phyloP scores from a whole-genome alignment of 2,329 filamentous ascomycete species.

The Ophiostoma perfectum region DNA sequence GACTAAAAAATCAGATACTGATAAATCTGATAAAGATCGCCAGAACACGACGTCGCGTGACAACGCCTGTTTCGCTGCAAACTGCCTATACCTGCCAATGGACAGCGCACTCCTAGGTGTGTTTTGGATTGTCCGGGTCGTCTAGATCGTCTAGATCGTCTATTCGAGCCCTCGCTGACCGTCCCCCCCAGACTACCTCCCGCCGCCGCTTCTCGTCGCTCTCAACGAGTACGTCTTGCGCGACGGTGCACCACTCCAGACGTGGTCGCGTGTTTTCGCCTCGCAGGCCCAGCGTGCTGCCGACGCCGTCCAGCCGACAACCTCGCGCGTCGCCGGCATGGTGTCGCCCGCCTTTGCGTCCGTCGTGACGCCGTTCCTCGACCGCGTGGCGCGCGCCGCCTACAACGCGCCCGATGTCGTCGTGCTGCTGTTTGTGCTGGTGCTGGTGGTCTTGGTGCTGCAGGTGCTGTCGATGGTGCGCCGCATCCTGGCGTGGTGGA shows the following conservation, averaged over 20 bases:
- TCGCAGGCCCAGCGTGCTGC: conserved; percentile 31
- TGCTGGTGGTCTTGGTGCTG: conserved; percentile 54
- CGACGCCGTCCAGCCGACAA: conserved; percentile 37
- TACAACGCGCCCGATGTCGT: conserved; percentile 41
- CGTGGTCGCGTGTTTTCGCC: conserved; percentile 35
- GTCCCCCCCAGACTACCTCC: conserved; percentile 32
- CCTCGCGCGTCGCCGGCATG: conserved; percentile 35
- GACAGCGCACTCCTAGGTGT: conserved; percentile 19
- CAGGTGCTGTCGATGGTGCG: conserved; percentile 65
- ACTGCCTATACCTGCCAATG: conserved; percentile 15
- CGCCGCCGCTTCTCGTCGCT: conserved; percentile 39
- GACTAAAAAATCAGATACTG: background rate
- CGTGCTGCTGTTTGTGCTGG: conserved; percentile 45
- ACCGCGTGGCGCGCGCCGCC: conserved; percentile 37
- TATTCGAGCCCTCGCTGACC: background rate
- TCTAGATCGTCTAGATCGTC: background rate
- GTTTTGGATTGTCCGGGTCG: background rate
- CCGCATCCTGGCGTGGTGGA: conserved; percentile 70
- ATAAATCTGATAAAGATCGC: background rate
- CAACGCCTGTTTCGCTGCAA: background rate
- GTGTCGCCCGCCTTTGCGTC: conserved; percentile 33
- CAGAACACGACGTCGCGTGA: background rate
- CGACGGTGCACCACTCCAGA: conserved; percentile 42
- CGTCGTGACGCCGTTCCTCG: conserved; percentile 39
- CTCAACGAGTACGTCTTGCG: conserved; percentile 46